Evolutionary conservation across 2,329 filamentous ascomycete genomes (phyloP).

Genomic region (Dactylellina drechsleri): DNA sequence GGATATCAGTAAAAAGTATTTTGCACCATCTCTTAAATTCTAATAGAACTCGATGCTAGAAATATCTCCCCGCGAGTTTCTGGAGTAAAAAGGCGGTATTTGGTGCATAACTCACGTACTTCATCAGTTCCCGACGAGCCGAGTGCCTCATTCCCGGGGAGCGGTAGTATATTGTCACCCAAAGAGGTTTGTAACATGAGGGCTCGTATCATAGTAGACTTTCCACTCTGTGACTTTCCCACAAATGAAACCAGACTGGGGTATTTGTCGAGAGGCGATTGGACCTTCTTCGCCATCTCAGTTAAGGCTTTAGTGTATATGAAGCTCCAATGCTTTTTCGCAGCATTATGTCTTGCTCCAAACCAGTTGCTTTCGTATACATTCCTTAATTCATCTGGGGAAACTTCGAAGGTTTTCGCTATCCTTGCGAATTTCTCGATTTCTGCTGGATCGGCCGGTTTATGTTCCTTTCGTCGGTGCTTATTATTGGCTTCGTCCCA

Average conservation of each 20-base stretch:
- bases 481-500: neutral
- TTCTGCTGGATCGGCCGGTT: neutral
- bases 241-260: conserved; percentile 13
- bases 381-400: neutral
- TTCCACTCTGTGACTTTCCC: conserved; percentile 10
- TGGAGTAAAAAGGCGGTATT: neutral
- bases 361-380: conserved; percentile 13
- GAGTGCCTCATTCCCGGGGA: neutral
- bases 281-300: neutral
- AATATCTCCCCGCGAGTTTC: neutral
- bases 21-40: too few species aligned
- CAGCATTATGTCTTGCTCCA: neutral
- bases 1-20: too few species aligned
- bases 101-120: neutral
- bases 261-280: conserved; percentile 2
- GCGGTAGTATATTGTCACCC: neutral
- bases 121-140: neutral
- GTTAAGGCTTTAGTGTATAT: neutral
- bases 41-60: too few species aligned
- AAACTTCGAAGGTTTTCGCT: neutral
- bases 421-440: neutral
- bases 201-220: conserved; percentile 15
- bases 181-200: neutral
- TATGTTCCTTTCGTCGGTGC: neutral
- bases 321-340: neutral